phyloP scores from a whole-genome alignment of 345 rosid genomes.

The Sisymbrium altissimum region DNA sequence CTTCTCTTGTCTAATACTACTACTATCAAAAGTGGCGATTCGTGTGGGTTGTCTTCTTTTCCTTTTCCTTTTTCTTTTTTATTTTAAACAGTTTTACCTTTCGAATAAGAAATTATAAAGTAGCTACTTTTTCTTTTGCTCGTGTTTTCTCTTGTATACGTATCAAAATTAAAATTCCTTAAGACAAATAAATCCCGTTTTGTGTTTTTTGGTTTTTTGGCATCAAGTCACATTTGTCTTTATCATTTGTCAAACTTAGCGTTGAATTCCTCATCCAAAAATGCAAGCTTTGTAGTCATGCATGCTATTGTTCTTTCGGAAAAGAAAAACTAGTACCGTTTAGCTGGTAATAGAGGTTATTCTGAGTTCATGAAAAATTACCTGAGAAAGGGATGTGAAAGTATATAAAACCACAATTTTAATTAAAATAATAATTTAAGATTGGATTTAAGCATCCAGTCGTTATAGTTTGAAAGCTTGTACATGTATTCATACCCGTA shows the following conservation, averaged over 20 bases:
- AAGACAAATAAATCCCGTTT: neutral
- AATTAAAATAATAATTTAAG: no score
- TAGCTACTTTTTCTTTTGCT: conserved; percentile 23
- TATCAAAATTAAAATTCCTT: neutral
- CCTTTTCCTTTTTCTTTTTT: neutral
- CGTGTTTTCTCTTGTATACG: conserved; percentile 9
- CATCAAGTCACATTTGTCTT: conserved; percentile 33
- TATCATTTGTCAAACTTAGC: conserved; percentile 25
- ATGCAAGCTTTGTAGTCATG: conserved; percentile 2
- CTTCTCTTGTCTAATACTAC: conserved; percentile 4
- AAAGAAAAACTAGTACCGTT: neutral
- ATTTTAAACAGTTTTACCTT: conserved; percentile 30
- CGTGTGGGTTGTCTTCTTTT: conserved; percentile 35
- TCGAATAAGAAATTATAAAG: conserved; percentile 16
- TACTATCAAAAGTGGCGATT: conserved; percentile 16
- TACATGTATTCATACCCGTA: neutral
- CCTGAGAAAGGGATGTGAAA: no score
- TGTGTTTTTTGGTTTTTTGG: neutral
- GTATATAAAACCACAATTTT: no score
- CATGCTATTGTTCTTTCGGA: neutral
- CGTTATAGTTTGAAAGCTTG: no score
- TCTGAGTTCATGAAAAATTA: neutral
- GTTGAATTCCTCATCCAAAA: conserved; percentile 17
- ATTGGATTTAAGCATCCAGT: no score
- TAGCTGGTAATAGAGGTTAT: neutral